Percentiles rank a stretch among this genome's conserved stretches.
These are phyloP conservation scores for Trypanosoma congolense DNA, from an alignment of 208 protist genomes.

Conservation along the genomic window DNA sequence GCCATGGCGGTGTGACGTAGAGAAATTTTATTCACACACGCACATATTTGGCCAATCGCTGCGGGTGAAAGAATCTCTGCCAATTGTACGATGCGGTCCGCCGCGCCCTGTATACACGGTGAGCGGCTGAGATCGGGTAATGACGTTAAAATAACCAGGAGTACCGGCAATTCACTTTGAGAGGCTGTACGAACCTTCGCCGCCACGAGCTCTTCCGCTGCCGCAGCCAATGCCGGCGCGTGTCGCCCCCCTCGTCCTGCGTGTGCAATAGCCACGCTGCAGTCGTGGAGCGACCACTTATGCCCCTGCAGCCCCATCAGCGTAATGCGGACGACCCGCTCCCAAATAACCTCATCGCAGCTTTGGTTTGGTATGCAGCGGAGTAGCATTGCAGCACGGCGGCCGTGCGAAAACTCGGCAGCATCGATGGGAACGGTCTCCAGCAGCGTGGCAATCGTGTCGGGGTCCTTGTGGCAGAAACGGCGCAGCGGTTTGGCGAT, in stretches of 20 bases:
- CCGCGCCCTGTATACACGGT: conserved; percentile 26
- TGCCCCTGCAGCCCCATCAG: conserved; percentile 13
- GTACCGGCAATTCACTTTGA: conserved; percentile 19
- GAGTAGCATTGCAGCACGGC: conserved; percentile 20
- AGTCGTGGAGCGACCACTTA: conserved; percentile 26
- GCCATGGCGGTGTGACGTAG: conserved; percentile 33
- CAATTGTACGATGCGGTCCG: conserved; percentile 30
- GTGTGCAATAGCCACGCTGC: conserved; percentile 14
- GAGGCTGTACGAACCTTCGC: conserved; percentile 11
- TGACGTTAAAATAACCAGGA: conserved; percentile 28
- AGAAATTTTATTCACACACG: conserved; percentile 41
- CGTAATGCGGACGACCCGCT: conserved; percentile 10
- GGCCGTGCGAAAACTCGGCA: conserved; percentile 23
- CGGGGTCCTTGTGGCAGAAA: conserved; percentile 28
- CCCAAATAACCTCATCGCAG: conserved; percentile 36
- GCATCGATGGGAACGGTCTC: conserved; percentile 25
- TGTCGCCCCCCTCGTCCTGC: conserved; percentile 22
- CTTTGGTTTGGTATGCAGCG: conserved; percentile 20
- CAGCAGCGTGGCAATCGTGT: conserved; percentile 29
- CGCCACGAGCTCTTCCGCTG: conserved; percentile 22
- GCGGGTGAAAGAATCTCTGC: conserved; percentile 34
- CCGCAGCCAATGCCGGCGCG: conserved; percentile 10
- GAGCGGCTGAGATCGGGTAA: conserved; percentile 37
- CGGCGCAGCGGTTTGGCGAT: conserved; percentile 28
- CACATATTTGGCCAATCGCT: conserved; percentile 41